Percentiles rank a stretch among this genome's conserved stretches.
These are phyloP conservation scores for Dioszegia aurantiaca DNA, from an alignment of 768 basidiomycete genomes.

Conservation along the genomic window DNA sequence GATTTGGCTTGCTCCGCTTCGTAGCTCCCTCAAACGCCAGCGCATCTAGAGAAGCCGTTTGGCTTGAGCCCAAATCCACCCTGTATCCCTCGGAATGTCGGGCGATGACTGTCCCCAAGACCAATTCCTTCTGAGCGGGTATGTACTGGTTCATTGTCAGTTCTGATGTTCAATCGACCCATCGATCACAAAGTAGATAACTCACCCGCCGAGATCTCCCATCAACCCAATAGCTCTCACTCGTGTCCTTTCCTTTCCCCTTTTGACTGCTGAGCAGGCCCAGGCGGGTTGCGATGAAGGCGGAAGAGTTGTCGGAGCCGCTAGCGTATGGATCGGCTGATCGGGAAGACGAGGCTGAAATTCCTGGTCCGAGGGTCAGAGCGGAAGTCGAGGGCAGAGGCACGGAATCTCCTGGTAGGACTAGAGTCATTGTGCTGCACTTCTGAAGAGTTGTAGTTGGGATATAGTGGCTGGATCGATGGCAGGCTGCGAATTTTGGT, in stretches of 20 bases:
- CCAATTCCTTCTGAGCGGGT: slow-evolving; percentile 82
- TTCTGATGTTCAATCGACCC: slow-evolving; percentile 6
- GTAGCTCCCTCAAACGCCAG: slow-evolving; percentile 95
- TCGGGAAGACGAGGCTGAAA: slow-evolving; percentile 58
- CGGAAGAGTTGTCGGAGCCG: slow-evolving; percentile 24
- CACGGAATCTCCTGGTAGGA: slow-evolving; percentile 79
- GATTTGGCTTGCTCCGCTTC: slow-evolving; percentile 86
- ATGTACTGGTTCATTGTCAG: slow-evolving; percentile 65
- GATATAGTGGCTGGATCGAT: neutral
- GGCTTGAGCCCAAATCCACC: slow-evolving; percentile 88
- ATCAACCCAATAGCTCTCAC: slow-evolving; percentile 76
- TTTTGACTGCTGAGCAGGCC: slow-evolving; percentile 35
- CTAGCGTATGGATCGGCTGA: slow-evolving; percentile 25
- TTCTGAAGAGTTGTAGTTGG: neutral
- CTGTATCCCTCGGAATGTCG: slow-evolving; percentile 84
- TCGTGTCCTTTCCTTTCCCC: slow-evolving; percentile 49
- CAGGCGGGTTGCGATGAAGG: slow-evolving; percentile 48
- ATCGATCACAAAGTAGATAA: slow-evolving; percentile 25
- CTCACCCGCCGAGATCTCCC: slow-evolving; percentile 77
- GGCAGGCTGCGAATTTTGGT: slow-evolving; percentile 4
- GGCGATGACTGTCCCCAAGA: slow-evolving; percentile 76
- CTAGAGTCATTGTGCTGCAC: slow-evolving; percentile 51
- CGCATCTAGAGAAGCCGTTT: slow-evolving; percentile 77
- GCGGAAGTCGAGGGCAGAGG: slow-evolving; percentile 55
- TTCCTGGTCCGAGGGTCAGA: slow-evolving; percentile 79